phyloP scores from a whole-genome alignment of 1,284 basidiomycete species.

The Mycosarcoma maydis region DNA sequence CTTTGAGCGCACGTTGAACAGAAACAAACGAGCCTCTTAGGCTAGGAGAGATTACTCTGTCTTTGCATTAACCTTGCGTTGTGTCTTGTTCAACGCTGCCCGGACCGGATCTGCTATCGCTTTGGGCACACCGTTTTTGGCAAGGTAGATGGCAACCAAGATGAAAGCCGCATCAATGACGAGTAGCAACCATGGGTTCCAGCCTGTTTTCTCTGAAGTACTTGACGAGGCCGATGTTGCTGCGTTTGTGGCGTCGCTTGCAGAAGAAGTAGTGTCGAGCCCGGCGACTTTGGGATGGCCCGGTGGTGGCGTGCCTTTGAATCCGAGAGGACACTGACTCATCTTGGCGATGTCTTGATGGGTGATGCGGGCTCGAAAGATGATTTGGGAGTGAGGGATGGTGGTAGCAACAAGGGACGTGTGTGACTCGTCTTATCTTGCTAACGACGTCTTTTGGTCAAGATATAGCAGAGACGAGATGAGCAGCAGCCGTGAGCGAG shows the following conservation, averaged over 20 bases:
- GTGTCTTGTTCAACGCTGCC: background rate
- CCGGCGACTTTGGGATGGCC: constrained; percentile 45
- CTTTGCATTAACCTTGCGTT: constrained; percentile 10
- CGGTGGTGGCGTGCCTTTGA: constrained; percentile 49
- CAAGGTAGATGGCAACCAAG: constrained; percentile 30
- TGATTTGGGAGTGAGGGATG: background rate
- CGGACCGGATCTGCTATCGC: constrained; percentile 18
- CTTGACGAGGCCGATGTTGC: background rate
- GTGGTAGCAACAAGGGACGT: too few species aligned
- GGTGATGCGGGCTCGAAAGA: background rate
- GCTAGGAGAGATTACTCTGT: constrained; percentile 6
- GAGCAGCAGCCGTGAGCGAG: too few species aligned
- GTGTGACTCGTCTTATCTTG: too few species aligned
- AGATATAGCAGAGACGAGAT: too few species aligned
- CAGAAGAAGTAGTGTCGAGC: constrained; percentile 3
- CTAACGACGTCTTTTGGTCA: too few species aligned
- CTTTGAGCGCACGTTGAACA: too few species aligned
- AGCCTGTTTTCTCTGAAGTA: constrained; percentile 4
- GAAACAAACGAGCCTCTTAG: too few species aligned
- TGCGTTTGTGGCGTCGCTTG: background rate
- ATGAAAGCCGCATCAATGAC: constrained; percentile 28
- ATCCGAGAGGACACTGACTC: constrained; percentile 45
- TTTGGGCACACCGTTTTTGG: constrained; percentile 31
- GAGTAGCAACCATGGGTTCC: constrained; percentile 44
- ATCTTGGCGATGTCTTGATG: constrained; percentile 6